These are phyloP conservation scores for Penicillium canariense DNA, from an alignment of 495 filamentous ascomycete genomes.

Conservation along the genomic window DNA sequence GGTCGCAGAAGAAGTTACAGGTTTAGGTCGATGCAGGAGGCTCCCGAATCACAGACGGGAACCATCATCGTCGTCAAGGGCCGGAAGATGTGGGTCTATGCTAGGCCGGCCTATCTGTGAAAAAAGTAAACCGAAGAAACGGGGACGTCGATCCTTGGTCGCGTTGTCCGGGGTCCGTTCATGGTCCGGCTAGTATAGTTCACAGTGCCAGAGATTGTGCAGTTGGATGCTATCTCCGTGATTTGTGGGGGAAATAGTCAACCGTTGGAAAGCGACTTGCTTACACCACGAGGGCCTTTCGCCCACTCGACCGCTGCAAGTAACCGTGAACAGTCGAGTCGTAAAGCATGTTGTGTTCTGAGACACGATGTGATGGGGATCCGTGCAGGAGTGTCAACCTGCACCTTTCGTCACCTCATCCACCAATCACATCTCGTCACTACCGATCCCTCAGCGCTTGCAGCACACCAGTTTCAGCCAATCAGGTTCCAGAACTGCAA, in stretches of 20 bases:
- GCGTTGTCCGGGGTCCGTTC: neutral
- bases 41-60: slow-evolving; percentile 29
- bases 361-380: slow-evolving; percentile 30
- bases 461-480: slow-evolving; percentile 18
- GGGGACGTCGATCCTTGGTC: slow-evolving; percentile 2
- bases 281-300: neutral
- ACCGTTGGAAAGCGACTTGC: neutral
- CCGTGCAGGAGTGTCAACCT: slow-evolving; percentile 28
- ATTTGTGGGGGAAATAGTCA: neutral
- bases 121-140: neutral
- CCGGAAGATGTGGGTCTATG: slow-evolving; percentile 6
- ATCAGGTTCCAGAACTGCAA: slow-evolving; percentile 6
- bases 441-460: slow-evolving; percentile 27
- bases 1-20: slow-evolving; percentile 12
- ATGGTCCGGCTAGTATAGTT: neutral
- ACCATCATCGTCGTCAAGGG: slow-evolving; percentile 20
- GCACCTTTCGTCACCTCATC: slow-evolving; percentile 29
- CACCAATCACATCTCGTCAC: slow-evolving; percentile 26
- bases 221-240: neutral
- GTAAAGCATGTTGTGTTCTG: slow-evolving; percentile 11
- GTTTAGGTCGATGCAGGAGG: slow-evolving; percentile 28
- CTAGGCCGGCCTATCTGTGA: slow-evolving; percentile 1
- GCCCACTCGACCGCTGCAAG: neutral
- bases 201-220: neutral
- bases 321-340: slow-evolving; percentile 5